Base-by-base conservation (phyloP, 2,329 filamentous ascomycete species). In the Scolecobasidium constrictum region DNA sequence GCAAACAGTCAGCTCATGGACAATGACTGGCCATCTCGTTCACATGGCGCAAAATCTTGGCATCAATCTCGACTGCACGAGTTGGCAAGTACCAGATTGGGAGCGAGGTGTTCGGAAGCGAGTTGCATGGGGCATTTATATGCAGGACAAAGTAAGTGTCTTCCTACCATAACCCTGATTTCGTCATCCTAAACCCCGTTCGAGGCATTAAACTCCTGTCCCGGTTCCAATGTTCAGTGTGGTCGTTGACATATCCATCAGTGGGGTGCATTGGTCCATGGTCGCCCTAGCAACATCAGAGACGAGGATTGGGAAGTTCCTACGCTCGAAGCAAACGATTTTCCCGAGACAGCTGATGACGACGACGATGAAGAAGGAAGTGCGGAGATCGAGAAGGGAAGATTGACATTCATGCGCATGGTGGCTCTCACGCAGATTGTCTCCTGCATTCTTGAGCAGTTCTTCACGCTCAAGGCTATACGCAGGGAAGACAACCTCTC, bases 81-180 rank as follows among this genome's bases (percentile, higher is more conserved):
- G 64, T 16, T 82, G 78, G 78, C 68, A 71, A 9, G 72, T 82
- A 34, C 77, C 77, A 2, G 58, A 62, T 0, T 80, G 77, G 76
- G 78, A 82, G 51, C 69, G 74, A 42, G 73, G 75, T 0, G 60
- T 81, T n/a, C 64, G 78, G 12, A 73, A 75, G 51, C 64, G 78
- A 9, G 59, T 82, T 1, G 76, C 73, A 0, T 82, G 78, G 78
- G 76, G 72, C 2, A 56, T 80, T 0, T 81, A 72, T 48, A 76
- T 78, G 66, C 77, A 81, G 52, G 78, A 82, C 48, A 77, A 73
- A n/a, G 50, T 79, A 72, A 75, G 47, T 49, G 0, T 48, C 54
- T 1, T 33, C 57, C 4, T 9, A 9, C 26, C 15, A 31, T 31
- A 15, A 15, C 9, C 26, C 9, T 31, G 26, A 9, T 31, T 31